Evolutionary conservation across 129 eudicot species (phyloP).

Genomic region (Tagetes patula): DNA sequence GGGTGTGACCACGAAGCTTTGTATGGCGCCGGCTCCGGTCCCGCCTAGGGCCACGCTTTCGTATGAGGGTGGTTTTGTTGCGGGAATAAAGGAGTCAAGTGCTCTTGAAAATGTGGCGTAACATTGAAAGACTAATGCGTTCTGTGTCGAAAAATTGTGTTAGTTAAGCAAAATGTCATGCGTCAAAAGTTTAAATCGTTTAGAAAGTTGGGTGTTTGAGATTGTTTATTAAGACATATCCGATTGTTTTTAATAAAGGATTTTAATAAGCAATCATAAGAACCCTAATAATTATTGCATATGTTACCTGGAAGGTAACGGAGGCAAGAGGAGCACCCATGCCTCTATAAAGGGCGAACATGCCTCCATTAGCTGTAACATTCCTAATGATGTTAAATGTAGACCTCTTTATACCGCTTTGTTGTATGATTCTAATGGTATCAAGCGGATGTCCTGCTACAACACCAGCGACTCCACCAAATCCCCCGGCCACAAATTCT

Average conservation of each 20-base stretch:
- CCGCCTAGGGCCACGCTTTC: constrained; percentile 66
- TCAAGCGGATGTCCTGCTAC: constrained; percentile 83
- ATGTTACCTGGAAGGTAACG: constrained; percentile 64
- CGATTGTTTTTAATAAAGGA: background rate
- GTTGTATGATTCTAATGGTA: constrained; percentile 71
- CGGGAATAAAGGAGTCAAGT: constrained; percentile 39
- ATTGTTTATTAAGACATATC: background rate
- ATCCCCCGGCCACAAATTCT: constrained; percentile 88
- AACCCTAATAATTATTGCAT: background rate
- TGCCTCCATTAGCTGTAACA: constrained; percentile 50
- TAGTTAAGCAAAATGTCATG: background rate
- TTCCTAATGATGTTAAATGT: constrained; percentile 48
- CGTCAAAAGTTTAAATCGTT: too few species aligned
- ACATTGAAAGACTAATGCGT: constrained; percentile 73
- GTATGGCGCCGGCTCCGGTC: constrained; percentile 65
- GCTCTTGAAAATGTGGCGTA: constrained; percentile 75
- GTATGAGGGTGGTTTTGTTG: constrained; percentile 71
- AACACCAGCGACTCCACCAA: constrained; percentile 74
- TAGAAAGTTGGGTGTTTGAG: background rate
- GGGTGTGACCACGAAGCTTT: constrained; percentile 66
- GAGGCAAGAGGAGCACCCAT: constrained; percentile 88
- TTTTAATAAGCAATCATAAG: background rate
- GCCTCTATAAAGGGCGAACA: constrained; percentile 60
- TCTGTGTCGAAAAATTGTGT: constrained; percentile 44
- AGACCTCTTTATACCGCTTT: constrained; percentile 41